These are phyloP conservation scores for Coniochaeta ligniaria DNA, from an alignment of 2,329 filamentous ascomycete genomes.

Conservation along the genomic window DNA sequence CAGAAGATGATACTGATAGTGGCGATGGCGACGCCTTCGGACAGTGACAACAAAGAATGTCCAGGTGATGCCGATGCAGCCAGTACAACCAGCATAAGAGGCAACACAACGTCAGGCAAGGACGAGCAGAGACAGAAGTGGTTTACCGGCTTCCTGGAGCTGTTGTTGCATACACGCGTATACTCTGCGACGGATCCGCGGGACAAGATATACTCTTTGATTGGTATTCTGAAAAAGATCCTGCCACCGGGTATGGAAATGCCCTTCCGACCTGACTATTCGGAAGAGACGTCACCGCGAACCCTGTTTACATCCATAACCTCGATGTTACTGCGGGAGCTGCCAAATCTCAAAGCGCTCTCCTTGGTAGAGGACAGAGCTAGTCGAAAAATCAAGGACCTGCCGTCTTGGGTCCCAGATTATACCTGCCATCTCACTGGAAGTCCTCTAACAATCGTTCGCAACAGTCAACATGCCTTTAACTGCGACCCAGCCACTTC, in stretches of 20 bases:
- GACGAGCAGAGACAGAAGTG: not conserved
- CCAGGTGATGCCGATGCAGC: not conserved
- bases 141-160: not conserved
- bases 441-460: not conserved
- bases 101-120: not conserved
- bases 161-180: not conserved
- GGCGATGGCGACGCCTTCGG: not conserved
- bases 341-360: not conserved
- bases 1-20: not conserved
- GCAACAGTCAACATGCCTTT: not conserved
- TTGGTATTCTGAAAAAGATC: not conserved
- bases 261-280: not conserved
- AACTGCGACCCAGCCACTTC: not conserved
- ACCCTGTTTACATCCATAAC: not conserved
- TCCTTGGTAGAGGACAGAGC: not conserved
- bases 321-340: not conserved
- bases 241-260: not conserved
- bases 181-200: slow-evolving; percentile 1
- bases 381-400: not conserved
- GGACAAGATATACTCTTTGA: slow-evolving; percentile 3
- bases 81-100: not conserved
- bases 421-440: not conserved
- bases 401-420: slow-evolving; percentile 3
- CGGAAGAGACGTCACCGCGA: not conserved
- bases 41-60: not conserved